Conservation (phyloP, 352 stramenopile genomes). For the Globisporangium okanoganense region DNA sequence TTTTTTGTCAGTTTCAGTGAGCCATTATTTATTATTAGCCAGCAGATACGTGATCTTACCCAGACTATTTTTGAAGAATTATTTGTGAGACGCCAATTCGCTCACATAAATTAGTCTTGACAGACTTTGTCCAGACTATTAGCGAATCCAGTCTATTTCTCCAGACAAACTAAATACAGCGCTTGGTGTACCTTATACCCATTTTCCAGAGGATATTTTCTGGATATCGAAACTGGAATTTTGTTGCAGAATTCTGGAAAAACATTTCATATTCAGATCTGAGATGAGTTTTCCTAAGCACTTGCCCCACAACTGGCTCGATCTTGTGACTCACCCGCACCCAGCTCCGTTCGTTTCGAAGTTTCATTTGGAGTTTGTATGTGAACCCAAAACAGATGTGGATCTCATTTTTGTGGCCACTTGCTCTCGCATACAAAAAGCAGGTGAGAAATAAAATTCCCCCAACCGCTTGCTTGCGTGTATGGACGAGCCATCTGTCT, state of each 20-base stretch:
- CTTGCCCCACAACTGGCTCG: conserved; percentile 1
- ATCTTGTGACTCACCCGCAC: conserved; percentile 7
- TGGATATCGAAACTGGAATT: not conserved
- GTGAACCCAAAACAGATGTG: not conserved
- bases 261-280: not conserved
- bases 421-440: not conserved
- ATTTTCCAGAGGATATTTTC: not conserved
- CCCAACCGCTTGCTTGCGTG: not conserved
- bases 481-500: not conserved
- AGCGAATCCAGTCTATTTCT: too few species aligned
- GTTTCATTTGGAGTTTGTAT: not conserved
- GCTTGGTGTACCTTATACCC: too few species aligned
- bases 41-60: too few species aligned
- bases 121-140: too few species aligned
- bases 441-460: not conserved
- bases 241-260: not conserved
- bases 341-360: conserved; percentile 6
- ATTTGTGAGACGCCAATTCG: too few species aligned
- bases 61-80: too few species aligned
- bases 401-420: conserved; percentile 4
- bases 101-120: too few species aligned
- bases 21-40: too few species aligned
- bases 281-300: not conserved
- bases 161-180: too few species aligned
- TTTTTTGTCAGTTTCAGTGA: too few species aligned